phyloP scores from a whole-genome alignment of 2,329 filamentous ascomycete genomes.

The Thielaviopsis populi region DNA sequence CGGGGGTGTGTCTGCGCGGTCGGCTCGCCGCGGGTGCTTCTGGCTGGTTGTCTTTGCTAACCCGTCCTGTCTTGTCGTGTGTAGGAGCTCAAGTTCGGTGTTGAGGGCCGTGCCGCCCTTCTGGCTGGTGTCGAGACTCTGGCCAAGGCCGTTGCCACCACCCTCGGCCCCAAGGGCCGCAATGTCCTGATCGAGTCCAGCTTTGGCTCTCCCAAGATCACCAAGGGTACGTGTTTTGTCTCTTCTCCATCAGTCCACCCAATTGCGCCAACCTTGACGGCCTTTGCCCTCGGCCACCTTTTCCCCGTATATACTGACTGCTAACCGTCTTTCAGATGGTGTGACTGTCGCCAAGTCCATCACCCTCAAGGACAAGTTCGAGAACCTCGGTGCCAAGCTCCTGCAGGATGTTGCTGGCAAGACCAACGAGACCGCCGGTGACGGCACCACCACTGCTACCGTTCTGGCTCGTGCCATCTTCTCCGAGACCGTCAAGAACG shows the following conservation, averaged over 20 bases:
- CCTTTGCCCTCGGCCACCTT: background rate
- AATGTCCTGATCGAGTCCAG: constrained; percentile 98
- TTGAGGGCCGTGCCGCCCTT: constrained; percentile 78
- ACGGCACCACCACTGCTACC: constrained; percentile 95
- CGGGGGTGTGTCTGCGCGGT: background rate
- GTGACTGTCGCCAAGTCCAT: constrained; percentile 83
- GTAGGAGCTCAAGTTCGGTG: constrained; percentile 95
- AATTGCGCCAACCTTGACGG: too few relatives aligned
- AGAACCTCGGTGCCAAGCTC: constrained; percentile 94
- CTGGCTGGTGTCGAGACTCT: constrained; percentile 93
- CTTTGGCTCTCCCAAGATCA: constrained; percentile 98
- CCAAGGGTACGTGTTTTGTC: constrained; percentile 56
- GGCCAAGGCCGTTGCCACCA: constrained; percentile 88
- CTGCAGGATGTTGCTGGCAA: constrained; percentile 97
- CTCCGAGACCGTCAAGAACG: constrained; percentile 99
- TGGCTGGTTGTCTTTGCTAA: background rate
- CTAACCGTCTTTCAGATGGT: constrained; percentile 45
- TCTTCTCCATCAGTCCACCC: too few relatives aligned
- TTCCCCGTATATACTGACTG: background rate
- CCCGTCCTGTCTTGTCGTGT: constrained; percentile 11
- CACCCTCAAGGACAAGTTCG: constrained; percentile 93
- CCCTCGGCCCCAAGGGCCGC: constrained; percentile 91
- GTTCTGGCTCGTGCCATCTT: constrained; percentile 96
- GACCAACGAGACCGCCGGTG: constrained; percentile 97
- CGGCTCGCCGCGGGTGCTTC: background rate